phyloP scores from a whole-genome alignment of 2,329 filamentous ascomycete genomes.

The Trichoderma simmonsii region DNA sequence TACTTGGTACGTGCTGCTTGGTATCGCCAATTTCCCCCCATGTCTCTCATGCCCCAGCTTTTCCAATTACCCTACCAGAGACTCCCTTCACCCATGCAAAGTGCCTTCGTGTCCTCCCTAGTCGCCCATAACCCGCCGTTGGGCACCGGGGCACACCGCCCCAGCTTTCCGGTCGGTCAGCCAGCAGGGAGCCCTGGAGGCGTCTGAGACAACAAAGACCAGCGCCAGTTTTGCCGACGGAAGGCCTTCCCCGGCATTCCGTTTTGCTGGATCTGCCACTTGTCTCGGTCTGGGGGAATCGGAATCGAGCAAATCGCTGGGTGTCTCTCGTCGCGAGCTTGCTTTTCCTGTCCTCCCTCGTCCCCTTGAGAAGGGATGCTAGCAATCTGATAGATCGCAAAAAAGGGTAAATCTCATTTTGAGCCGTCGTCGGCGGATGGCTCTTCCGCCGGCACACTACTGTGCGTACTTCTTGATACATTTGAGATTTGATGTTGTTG shows the following conservation, averaged over 20 bases:
- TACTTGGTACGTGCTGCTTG: not conserved
- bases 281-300: slow-evolving; percentile 13
- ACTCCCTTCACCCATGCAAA: not conserved
- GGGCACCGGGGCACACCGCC: slow-evolving; percentile 19
- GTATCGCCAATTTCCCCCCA: not conserved
- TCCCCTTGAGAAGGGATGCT: not conserved
- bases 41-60: not conserved
- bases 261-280: slow-evolving; percentile 14
- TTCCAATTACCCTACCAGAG: not conserved
- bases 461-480: not conserved
- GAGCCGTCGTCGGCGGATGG: not conserved
- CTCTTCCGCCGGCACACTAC: not conserved
- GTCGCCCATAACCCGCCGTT: not conserved
- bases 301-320: slow-evolving; percentile 4
- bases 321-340: not conserved
- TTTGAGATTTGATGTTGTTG: not conserved
- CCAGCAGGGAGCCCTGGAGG: not conserved
- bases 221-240: slow-evolving; percentile 8
- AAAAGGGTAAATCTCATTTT: not conserved
- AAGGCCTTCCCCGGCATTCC: slow-evolving; percentile 19
- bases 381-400: slow-evolving; percentile 3
- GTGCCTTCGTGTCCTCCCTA: not conserved
- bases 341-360: not conserved
- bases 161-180: slow-evolving; percentile 18
- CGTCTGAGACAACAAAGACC: not conserved